A percentile compares a stretch with the other conserved stretches of the same genome.
Conservation (phyloP, 2,329 filamentous ascomycete genomes). For the Dichotomopilus funicola region DNA sequence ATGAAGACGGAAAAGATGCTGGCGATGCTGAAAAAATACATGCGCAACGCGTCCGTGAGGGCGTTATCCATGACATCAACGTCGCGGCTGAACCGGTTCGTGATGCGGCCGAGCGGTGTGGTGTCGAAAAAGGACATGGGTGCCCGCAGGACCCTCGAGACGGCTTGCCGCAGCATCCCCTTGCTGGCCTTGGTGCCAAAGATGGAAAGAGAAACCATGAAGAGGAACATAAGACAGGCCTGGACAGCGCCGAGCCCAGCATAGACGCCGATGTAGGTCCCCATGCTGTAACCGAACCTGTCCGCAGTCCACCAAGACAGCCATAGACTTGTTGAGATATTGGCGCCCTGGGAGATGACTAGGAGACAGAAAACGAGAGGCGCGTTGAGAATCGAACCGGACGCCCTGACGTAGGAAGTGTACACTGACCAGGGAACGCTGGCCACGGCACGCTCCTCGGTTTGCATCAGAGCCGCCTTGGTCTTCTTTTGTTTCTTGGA, state of each 20-base stretch:
- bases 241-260: constrained; percentile 66
- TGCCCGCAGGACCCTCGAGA: constrained; percentile 65
- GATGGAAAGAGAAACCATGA: constrained; percentile 70
- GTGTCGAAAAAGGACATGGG: constrained; percentile 96
- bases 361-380: constrained; percentile 58
- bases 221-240: constrained; percentile 69
- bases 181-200: constrained; percentile 77
- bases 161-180: constrained; percentile 71
- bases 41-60: constrained; percentile 79
- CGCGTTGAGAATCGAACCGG: constrained; percentile 63
- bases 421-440: constrained; percentile 79
- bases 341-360: constrained; percentile 69
- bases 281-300: constrained; percentile 61
- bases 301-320: constrained; percentile 88
- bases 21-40: constrained; percentile 81
- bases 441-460: constrained; percentile 61
- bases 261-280: constrained; percentile 65
- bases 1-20: constrained; percentile 80
- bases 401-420: constrained; percentile 67
- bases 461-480: constrained; percentile 62
- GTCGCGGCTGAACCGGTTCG: constrained; percentile 92
- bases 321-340: constrained; percentile 86
- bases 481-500: constrained; percentile 50
- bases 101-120: constrained; percentile 88
- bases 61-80: constrained; percentile 96